phyloP scores from a whole-genome alignment of 441 rosid species.

The Lagerstroemia fauriei region DNA sequence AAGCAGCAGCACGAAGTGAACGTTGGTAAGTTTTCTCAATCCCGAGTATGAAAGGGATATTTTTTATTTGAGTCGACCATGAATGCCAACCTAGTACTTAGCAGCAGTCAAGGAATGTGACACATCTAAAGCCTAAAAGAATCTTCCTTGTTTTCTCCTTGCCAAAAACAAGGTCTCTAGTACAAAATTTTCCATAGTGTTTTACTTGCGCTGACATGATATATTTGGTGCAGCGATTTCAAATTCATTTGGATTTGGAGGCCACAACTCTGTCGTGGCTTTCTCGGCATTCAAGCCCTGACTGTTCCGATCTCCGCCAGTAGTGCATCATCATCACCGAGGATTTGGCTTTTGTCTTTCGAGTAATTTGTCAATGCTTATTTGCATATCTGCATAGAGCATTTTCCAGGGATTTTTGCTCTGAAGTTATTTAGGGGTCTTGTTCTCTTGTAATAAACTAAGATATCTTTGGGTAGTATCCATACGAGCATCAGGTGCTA shows the following conservation, averaged over 20 bases:
- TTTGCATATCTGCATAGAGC: not conserved
- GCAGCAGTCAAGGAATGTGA: not conserved
- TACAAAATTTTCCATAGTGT: not conserved
- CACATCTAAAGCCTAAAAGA: not conserved
- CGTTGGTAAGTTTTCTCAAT: constrained; percentile 64
- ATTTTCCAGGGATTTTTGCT: not conserved
- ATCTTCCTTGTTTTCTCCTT: not conserved
- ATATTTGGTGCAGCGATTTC: constrained; percentile 56
- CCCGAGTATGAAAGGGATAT: not conserved
- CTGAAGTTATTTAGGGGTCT: not conserved
- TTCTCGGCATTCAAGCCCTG: constrained; percentile 82
- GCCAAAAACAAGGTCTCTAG: not conserved
- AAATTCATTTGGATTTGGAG: constrained; percentile 90
- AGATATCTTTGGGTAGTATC: not conserved
- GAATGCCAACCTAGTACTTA: not conserved
- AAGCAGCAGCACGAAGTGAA: constrained; percentile 87
- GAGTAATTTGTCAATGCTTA: not conserved
- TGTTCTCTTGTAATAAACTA: not conserved
- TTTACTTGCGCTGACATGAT: not conserved
- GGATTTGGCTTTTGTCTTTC: not conserved
- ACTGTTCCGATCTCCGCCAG: not conserved
- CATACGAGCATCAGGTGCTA: not conserved
- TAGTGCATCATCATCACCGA: not conserved
- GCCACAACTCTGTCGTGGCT: constrained; percentile 90
- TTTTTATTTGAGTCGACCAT: not conserved